A percentile compares a stretch with the other conserved stretches of the same genome.
phyloP scores from a whole-genome alignment of 176 grass and related monocot species.

The Neostapfia colusana region DNA sequence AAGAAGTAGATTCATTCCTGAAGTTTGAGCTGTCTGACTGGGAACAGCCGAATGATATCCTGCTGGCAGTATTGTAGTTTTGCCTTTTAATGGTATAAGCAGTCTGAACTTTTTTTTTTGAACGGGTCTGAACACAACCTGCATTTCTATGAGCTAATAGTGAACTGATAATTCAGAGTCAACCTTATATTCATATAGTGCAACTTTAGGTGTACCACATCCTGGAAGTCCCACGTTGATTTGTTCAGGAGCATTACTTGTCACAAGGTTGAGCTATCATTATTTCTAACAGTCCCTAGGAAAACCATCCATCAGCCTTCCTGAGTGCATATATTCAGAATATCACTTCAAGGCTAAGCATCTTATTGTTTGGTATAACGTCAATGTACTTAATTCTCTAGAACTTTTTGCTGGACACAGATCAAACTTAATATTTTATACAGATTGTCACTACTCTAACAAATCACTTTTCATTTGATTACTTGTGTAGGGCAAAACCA shows the following conservation, averaged over 20 bases:
- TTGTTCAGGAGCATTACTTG: constrained; percentile 2
- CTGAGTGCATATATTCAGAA: not conserved
- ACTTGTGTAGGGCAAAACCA: constrained; percentile 54
- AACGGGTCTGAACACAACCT: no score
- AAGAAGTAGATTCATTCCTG: not conserved
- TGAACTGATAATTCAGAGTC: no score
- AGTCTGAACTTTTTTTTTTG: no score
- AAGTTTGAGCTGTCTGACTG: not conserved
- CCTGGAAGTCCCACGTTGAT: not conserved
- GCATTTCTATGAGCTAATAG: no score
- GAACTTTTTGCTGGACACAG: constrained; percentile 5
- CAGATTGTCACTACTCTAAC: not conserved
- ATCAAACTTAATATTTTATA: constrained; percentile 13
- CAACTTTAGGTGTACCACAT: not conserved
- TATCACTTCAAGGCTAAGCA: constrained; percentile 45
- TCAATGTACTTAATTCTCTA: constrained; percentile 30
- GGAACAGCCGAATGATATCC: not conserved
- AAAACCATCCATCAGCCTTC: constrained; percentile 27
- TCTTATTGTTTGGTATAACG: constrained; percentile 38
- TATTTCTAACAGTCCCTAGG: not conserved
- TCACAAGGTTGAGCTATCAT: constrained; percentile 12
- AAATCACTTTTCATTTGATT: constrained; percentile 13
- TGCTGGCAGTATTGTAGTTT: not conserved
- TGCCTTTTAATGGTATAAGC: no score
- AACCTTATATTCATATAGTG: not conserved